A percentile compares a stretch with the other conserved stretches of the same genome.
Conservation (phyloP, 441 rosid genomes). For the Bruguiera hainesii region DNA sequence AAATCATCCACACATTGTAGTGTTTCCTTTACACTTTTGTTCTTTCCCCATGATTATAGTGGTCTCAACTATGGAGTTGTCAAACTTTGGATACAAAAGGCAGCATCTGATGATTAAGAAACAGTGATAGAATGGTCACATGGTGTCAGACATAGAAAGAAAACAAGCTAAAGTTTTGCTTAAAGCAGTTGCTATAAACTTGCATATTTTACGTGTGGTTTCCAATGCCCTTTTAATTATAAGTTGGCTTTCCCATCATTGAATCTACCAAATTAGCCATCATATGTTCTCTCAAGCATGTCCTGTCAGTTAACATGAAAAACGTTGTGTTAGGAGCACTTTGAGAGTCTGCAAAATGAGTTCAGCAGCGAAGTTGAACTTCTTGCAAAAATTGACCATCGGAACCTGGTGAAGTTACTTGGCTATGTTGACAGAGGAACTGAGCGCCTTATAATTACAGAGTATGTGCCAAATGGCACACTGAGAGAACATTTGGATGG, state of each 20-base stretch:
- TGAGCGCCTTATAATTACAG: conserved; percentile 92
- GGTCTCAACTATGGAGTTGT: too few relatives aligned
- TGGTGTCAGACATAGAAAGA: background rate
- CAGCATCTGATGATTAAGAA: background rate
- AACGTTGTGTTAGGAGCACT: conserved; percentile 52
- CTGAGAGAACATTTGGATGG: conserved; percentile 97
- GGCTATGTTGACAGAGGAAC: conserved; percentile 80
- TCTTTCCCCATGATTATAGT: too few relatives aligned
- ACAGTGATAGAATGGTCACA: background rate
- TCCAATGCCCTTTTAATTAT: background rate
- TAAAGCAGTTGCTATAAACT: background rate
- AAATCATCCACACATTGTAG: too few relatives aligned
- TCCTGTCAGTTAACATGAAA: conserved; percentile 19
- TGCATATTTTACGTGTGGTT: background rate
- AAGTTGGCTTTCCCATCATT: conserved; percentile 3
- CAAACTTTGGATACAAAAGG: background rate
- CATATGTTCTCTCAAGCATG: conserved; percentile 8
- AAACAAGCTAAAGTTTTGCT: background rate
- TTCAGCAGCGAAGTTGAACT: conserved; percentile 94
- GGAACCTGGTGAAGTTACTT: conserved; percentile 81
- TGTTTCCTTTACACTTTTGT: too few relatives aligned
- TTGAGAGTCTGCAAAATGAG: conserved; percentile 63
- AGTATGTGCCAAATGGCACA: conserved; percentile 86
- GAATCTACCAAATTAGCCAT: conserved; percentile 10
- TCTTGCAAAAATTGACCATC: conserved; percentile 86